phyloP scores from a whole-genome alignment of 2,329 filamentous ascomycete genomes.

The Fusarium sp. region DNA sequence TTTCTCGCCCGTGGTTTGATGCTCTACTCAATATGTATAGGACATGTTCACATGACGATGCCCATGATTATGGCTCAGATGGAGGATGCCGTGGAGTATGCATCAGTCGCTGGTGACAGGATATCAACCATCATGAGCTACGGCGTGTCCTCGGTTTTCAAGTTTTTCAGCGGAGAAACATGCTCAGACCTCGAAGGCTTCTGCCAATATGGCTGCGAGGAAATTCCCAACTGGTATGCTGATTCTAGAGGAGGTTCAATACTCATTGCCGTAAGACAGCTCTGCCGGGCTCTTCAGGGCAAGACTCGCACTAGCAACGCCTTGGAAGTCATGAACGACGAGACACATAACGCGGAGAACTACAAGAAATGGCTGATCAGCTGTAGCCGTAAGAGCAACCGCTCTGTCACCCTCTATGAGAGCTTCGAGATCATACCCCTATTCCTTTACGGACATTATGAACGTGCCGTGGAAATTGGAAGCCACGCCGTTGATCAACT shows the following conservation, averaged over 20 bases:
- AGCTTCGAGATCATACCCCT: constrained; percentile 70
- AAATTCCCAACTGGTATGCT: constrained; percentile 75
- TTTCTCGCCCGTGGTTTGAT: constrained; percentile 75
- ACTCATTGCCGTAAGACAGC: constrained; percentile 72
- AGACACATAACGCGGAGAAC: constrained; percentile 66
- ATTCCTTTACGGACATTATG: constrained; percentile 71
- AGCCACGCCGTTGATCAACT: constrained; percentile 57
- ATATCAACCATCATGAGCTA: constrained; percentile 77
- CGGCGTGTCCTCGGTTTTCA: constrained; percentile 72
- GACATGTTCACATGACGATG: constrained; percentile 74
- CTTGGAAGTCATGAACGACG: constrained; percentile 70
- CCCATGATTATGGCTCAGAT: constrained; percentile 65
- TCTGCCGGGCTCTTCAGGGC: constrained; percentile 75
- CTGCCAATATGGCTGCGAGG: constrained; percentile 76
- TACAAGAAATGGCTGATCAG: constrained; percentile 68
- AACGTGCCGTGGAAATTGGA: constrained; percentile 67
- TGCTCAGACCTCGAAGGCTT: constrained; percentile 74
- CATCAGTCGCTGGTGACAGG: constrained; percentile 73
- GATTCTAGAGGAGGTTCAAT: constrained; percentile 78
- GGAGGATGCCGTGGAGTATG: constrained; percentile 72
- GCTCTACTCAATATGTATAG: constrained; percentile 74
- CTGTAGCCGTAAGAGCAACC: constrained; percentile 66
- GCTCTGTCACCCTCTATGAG: constrained; percentile 74
- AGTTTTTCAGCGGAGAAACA: constrained; percentile 76
- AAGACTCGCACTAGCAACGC: constrained; percentile 68